Conservation (phyloP, 2,329 filamentous ascomycete genomes). For the Colletotrichum incanum region DNA sequence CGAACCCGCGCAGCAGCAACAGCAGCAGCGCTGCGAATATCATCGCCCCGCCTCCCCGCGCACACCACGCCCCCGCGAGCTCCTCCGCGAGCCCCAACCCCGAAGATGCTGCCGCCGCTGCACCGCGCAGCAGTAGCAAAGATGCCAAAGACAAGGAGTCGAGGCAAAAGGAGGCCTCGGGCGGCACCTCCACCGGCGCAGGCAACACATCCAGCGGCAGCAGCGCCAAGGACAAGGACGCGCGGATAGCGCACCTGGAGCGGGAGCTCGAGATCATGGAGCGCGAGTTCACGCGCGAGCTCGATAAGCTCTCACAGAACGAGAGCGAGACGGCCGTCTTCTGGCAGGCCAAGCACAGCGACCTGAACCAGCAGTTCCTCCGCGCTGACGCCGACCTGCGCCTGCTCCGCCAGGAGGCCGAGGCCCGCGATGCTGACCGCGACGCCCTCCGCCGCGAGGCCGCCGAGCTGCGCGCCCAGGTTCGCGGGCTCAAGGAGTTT, state of each 20-base stretch:
- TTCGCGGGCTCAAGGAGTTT: constrained; percentile 79
- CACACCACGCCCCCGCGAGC: constrained; percentile 53
- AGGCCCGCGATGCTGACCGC: constrained; percentile 62
- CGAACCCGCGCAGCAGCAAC: constrained; percentile 49
- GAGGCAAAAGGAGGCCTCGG: constrained; percentile 40
- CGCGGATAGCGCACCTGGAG: constrained; percentile 67
- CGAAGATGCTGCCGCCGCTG: constrained; percentile 45
- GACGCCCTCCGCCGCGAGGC: constrained; percentile 70
- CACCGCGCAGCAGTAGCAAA: constrained; percentile 13
- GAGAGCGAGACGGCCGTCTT: constrained; percentile 71
- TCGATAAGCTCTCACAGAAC: constrained; percentile 67
- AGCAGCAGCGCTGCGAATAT: constrained; percentile 48
- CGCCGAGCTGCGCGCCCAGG: constrained; percentile 69
- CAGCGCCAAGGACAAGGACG: constrained; percentile 62
- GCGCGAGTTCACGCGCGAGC: constrained; percentile 66
- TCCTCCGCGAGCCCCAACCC: constrained; percentile 50
- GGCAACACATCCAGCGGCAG: constrained; percentile 19
- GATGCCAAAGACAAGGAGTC: constrained; percentile 50
- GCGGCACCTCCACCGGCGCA: background rate
- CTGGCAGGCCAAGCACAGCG: constrained; percentile 71
- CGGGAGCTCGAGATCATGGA: constrained; percentile 68
- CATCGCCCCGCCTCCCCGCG: constrained; percentile 59
- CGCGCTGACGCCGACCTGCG: constrained; percentile 68
- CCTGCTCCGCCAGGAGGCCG: constrained; percentile 65
- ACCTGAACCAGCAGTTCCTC: constrained; percentile 67